These are phyloP conservation scores for Lipomyces orientalis DNA, from an alignment of 805 yeast genomes.

Conservation along the genomic window DNA sequence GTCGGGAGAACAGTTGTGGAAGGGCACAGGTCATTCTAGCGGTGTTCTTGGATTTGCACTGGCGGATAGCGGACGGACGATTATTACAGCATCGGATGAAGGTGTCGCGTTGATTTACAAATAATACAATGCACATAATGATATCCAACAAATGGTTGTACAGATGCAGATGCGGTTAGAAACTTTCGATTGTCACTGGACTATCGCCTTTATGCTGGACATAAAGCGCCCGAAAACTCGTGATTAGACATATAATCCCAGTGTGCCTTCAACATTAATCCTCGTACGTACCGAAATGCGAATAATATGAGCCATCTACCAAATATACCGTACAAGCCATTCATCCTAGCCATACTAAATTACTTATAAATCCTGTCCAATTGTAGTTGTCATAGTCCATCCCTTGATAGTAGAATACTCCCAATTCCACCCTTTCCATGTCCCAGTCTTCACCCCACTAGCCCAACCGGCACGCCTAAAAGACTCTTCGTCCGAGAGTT, in stretches of 20 bases:
- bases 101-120: constrained; percentile 83
- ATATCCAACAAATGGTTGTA: no score
- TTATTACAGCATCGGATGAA: constrained; percentile 96
- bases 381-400: constrained; percentile 21
- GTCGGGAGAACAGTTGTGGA: constrained; percentile 76
- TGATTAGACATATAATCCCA: neutral
- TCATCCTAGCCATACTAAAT: neutral
- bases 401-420: constrained; percentile 31
- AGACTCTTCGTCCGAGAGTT: constrained; percentile 26
- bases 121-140: constrained; percentile 5
- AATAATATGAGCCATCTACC: neutral
- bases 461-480: constrained; percentile 11
- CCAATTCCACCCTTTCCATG: constrained; percentile 30
- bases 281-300: neutral
- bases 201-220: no score
- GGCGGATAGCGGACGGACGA: constrained; percentile 62
- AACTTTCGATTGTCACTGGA: no score
- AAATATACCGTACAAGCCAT: neutral
- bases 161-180: no score
- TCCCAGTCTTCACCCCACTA: constrained; percentile 4
- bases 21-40: constrained; percentile 90
- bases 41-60: constrained; percentile 87
- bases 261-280: neutral
- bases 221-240: no score
- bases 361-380: neutral